Base-by-base conservation (phyloP, 192 early-diverging fungal species). In the Coemansia umbellata region DNA sequence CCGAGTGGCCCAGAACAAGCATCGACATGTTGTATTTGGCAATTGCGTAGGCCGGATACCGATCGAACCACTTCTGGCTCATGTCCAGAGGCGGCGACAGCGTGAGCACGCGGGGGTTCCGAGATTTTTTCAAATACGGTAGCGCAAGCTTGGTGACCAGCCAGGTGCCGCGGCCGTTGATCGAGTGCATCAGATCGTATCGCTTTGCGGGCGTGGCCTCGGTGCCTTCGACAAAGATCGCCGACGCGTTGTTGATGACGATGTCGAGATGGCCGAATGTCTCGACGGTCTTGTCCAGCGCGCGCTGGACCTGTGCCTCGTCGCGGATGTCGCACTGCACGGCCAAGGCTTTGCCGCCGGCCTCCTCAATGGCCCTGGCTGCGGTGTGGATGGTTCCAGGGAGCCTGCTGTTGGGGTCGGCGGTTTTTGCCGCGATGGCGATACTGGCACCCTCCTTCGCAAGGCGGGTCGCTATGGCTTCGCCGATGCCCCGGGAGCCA, bases 341-440 rank as follows among this genome's bases (percentile, higher is more conserved):
- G 0, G 88, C 81, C 28, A 93, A 77, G 6, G 86, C 89, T 39
- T 81, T 79, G 55, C 88, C 88, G 36, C 91, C 89, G 1, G 82
- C 82, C 26, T 71, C 65, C 50, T 86, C 83, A 36, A 93, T 84
- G 33, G 83, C 87, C 42, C 80, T 66, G 23, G 89, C 91, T 15
- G 88, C 85, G 14, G 83, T 81, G 69, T 81, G 87, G 53, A 93
- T 90, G 1, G 91, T 93, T 51, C 91, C 91, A 6, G 88, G 88
- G 6, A 93, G 83, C 63, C 82, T 87, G 18, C 82, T 79, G 58
- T 87, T 79, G 14, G 83, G 78, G 27, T 78, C 83, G 8, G 82
- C 81, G 1, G 87, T 89, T 66, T 92, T 92, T 54, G 86, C 90
- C 13, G 83, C 84, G 28, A 92, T 81, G 8, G 84, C 84, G 17